These are phyloP conservation scores for Ramalina peruviana DNA, from an alignment of 495 filamentous ascomycete genomes.

Conservation along the genomic window DNA sequence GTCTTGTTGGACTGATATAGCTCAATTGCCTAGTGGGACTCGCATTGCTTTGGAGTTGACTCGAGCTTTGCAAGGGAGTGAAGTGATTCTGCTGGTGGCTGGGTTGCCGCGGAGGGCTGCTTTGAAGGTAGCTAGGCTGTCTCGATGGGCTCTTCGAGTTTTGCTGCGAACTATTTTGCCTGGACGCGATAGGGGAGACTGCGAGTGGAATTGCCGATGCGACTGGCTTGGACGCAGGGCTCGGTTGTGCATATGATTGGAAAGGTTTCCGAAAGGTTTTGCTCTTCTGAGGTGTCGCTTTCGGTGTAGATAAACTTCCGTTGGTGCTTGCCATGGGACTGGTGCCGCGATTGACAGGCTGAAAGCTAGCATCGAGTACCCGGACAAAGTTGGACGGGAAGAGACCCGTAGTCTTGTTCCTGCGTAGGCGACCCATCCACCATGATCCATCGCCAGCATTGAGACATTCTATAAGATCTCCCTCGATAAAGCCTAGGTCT, in stretches of 20 bases:
- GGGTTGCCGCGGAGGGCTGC: constrained; percentile 2
- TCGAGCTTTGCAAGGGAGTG: constrained; percentile 1
- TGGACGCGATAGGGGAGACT: constrained; percentile 34
- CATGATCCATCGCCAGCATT: constrained; percentile 95
- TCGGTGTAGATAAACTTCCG: constrained; percentile 36
- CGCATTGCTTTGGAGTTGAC: not conserved
- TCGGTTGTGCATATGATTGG: constrained; percentile 38
- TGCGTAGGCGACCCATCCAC: constrained; percentile 87
- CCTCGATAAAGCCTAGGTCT: constrained; percentile 92
- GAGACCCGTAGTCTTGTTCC: constrained; percentile 77
- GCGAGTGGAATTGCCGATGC: constrained; percentile 13
- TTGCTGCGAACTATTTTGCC: constrained; percentile 29
- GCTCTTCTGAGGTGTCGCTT: constrained; percentile 37
- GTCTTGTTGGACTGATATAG: constrained; percentile 4
- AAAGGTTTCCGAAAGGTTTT: constrained; percentile 60
- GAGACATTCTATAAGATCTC: constrained; percentile 92
- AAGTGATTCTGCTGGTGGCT: constrained; percentile 1
- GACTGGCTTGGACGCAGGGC: constrained; percentile 25
- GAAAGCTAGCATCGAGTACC: constrained; percentile 70
- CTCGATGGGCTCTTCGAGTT: constrained; percentile 19
- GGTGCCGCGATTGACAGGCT: constrained; percentile 60
- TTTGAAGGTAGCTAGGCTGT: constrained; percentile 5
- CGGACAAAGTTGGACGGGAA: constrained; percentile 98
- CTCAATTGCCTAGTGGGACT: constrained; percentile 9
- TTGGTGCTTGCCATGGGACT: constrained; percentile 48